Evolutionary conservation across 2,329 filamentous ascomycete genomes (phyloP).

Genomic region (Alternaria sp.): DNA sequence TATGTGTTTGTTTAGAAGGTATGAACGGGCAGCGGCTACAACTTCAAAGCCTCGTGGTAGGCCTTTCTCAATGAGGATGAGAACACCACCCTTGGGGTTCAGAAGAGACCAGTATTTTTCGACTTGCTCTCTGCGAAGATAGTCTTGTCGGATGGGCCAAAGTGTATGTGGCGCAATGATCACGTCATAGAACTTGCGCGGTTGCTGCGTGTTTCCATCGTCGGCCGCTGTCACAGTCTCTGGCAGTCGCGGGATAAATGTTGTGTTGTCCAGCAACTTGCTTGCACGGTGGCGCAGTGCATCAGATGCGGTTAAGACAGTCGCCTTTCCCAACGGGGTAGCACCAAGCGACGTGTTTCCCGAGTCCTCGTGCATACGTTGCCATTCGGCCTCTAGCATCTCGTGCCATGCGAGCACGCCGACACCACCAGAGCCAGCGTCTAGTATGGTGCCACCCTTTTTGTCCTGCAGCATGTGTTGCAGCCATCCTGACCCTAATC

Average conservation of each 20-base stretch:
- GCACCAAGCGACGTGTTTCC: constrained; percentile 29
- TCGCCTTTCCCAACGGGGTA: constrained; percentile 72
- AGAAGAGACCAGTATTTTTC: constrained; percentile 90
- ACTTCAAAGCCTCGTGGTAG: constrained; percentile 91
- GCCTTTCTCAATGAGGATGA: constrained; percentile 90
- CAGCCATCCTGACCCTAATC: constrained; percentile 75
- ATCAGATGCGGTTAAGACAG: constrained; percentile 79
- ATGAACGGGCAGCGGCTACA: constrained; percentile 81
- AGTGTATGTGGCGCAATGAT: constrained; percentile 88
- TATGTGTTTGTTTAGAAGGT: constrained; percentile 78
- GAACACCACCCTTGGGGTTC: constrained; percentile 81
- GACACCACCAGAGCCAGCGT: constrained; percentile 76
- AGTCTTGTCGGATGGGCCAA: constrained; percentile 76
- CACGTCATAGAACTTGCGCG: constrained; percentile 82
- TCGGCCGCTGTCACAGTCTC: constrained; percentile 76
- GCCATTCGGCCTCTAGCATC: constrained; percentile 81
- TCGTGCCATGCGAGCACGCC: constrained; percentile 78
- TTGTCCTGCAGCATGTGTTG: constrained; percentile 67
- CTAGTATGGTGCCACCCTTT: constrained; percentile 70
- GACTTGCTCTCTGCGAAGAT: constrained; percentile 76
- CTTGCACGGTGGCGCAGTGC: constrained; percentile 77
- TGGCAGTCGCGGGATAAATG: constrained; percentile 88
- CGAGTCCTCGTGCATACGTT: constrained; percentile 62
- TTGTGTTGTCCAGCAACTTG: constrained; percentile 82
- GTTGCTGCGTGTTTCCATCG: constrained; percentile 41